Base-by-base conservation (phyloP, 2,329 filamentous ascomycete genomes). In the Aphanocladium album region DNA sequence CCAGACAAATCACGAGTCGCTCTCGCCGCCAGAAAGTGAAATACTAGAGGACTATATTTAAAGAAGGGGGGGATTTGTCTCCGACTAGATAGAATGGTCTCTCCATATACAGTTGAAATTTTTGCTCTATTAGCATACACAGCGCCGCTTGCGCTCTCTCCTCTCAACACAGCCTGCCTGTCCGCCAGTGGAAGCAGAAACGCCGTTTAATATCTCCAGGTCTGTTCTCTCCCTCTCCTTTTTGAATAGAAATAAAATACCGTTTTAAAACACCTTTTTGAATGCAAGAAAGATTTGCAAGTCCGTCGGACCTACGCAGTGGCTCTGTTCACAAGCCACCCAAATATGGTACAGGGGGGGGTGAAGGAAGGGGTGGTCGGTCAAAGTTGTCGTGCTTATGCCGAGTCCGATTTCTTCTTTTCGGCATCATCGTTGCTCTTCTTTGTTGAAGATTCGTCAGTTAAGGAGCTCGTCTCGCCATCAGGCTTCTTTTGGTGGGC, bases 401-500 rank as follows among this genome's bases (percentile, higher is more conserved):
- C 41, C 21, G 57, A 60, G 39, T 60, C 39, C 5, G 57, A 47
- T 5, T 60, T 62, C 5, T 57, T 46, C 33, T 73, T 69, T 19
- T 69, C 65, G 14, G 66, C 52, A 33, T 70, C 68, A 23, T 62
- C 57, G 35, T 67, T 62, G 41, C 62, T 64, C 46, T 68, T 64
- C 16, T 67, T 63, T 33, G 63, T 60, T 9, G 50, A 39, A 1
- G 43, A 17, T 50, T 60, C 27, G 16, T 59, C 41, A 8, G 55
- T 37, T 41, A 62, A 64, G 53, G 64, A 65, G 54, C 60, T 67
- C 33, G 69, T 61, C 19, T 71, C 64, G 23, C 66, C 65, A 11
- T 72, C 70, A 5, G 67, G 61, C 21, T 73, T 68, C 62, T 77
- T 74, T 62, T 79, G 76, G 64, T 85, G 83, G 6, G 79, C 80